phyloP scores from a whole-genome alignment of 768 basidiomycete genomes.

The Mycena epipterygia region DNA sequence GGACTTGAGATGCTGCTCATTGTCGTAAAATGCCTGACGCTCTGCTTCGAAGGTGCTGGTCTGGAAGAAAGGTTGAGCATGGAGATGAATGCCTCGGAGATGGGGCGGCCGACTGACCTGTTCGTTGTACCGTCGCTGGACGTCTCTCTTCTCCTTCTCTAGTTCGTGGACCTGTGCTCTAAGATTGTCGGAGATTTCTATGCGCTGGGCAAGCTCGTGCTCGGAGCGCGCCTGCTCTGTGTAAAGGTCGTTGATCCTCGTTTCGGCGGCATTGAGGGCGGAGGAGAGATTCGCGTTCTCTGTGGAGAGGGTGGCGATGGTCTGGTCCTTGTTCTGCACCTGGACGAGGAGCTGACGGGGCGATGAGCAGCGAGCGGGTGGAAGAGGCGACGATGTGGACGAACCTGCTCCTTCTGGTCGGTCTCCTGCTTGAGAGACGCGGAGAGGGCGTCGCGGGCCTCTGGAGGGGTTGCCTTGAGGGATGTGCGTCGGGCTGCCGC shows the following conservation, averaged over 20 bases:
- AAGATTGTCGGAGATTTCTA: slow-evolving; percentile 88
- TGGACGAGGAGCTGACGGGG: slow-evolving; percentile 75
- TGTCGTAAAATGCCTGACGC: slow-evolving; percentile 92
- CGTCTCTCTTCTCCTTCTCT: slow-evolving; percentile 90
- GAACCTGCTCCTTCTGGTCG: slow-evolving; percentile 85
- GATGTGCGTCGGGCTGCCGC: slow-evolving; percentile 64
- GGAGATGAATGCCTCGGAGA: slow-evolving; percentile 8
- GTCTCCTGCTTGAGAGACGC: slow-evolving; percentile 81
- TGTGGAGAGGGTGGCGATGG: slow-evolving; percentile 67
- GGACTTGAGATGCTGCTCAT: slow-evolving; percentile 93
- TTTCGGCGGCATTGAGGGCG: slow-evolving; percentile 76
- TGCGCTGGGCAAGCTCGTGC: slow-evolving; percentile 82
- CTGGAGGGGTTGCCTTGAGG: slow-evolving; percentile 61
- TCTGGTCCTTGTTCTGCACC: slow-evolving; percentile 84
- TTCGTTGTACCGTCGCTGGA: slow-evolving; percentile 88
- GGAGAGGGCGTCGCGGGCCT: slow-evolving; percentile 68
- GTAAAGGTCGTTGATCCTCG: slow-evolving; percentile 83
- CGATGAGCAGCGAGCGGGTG: slow-evolving; percentile 18
- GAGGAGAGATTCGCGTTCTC: slow-evolving; percentile 79
- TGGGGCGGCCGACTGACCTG: slow-evolving; percentile 66
- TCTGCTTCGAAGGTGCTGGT: slow-evolving; percentile 92
- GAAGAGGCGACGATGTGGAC: slow-evolving; percentile 38
- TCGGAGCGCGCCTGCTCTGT: slow-evolving; percentile 87
- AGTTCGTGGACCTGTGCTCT: slow-evolving; percentile 85
- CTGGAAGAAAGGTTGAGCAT: slow-evolving; percentile 55